Evolutionary conservation across 495 filamentous ascomycete species (phyloP), one percentile per base, ranked within the genome.

Genomic region (Aspergillus bridgeri): DNA sequence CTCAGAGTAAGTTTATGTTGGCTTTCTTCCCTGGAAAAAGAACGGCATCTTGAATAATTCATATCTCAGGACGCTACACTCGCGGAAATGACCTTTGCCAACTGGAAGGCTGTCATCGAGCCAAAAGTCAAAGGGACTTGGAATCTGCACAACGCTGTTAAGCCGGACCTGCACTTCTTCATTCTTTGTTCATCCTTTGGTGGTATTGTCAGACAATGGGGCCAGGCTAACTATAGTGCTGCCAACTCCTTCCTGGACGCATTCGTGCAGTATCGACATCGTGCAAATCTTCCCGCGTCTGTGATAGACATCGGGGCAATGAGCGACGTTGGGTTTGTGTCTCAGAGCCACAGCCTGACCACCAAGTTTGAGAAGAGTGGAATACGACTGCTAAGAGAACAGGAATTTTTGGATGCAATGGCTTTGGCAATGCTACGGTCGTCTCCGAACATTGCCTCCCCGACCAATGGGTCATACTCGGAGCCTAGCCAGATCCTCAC

Each of bases 51-150:
- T n/a, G n/a, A n/a, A n/a, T n/a, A 3, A 19, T 54, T 1, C 17
- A 8, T 9, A 9, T 9, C 13, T 47, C 19, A 73, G 68, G 79
- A 83, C 43, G 65, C 60, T 0, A 47, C 74, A 0, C 69, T 82
- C 43, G 74, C 81, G 27, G 75, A 79, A 27, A 81, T 83, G 71
- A 70, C 65, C 0, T 64, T 68, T 23, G 67, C 71, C 0, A 71
- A 80, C 48, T 80, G 75, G 60, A 63, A 65, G 1, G 62, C 63
- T 0, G 72, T 75, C 1, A 67, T 78, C 5, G 63, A 58, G 18
- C 76, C 79, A 33, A 76, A 81, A 62, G 72, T 79, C 1, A 56
- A 74, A 3, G 81, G 81, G n/a, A 73, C 78, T 5, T 76, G 69
- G 72, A 81, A 87, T 65, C 69, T 89, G 47, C 85, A 89, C 11